Conservation (phyloP, 108 stramenopile species). For the Skeletonema tropicum region DNA sequence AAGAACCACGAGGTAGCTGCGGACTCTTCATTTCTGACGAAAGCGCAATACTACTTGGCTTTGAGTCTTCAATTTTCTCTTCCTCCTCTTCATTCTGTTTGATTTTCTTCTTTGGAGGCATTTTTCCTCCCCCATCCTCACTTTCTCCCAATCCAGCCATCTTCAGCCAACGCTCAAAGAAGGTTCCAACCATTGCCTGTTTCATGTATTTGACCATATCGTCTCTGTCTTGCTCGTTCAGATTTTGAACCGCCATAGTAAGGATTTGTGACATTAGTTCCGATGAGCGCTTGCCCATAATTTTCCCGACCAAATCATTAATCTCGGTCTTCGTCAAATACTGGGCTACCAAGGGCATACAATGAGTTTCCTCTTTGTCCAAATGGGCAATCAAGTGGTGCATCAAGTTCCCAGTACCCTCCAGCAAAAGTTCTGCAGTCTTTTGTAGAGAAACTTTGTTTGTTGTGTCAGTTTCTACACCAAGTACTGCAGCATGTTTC, state of each 20-base stretch:
- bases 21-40: conserved; percentile 3
- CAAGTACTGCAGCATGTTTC: not conserved
- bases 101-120: conserved; percentile 9
- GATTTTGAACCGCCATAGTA: conserved; percentile 92
- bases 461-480: conserved; percentile 7
- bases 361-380: conserved; percentile 89
- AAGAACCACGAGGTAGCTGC: not conserved
- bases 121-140: conserved; percentile 29
- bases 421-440: conserved; percentile 57
- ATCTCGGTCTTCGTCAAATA: conserved; percentile 85
- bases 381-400: conserved; percentile 80
- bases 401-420: conserved; percentile 55
- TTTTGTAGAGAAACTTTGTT: conserved; percentile 33
- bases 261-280: conserved; percentile 89
- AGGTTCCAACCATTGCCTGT: conserved; percentile 89
- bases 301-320: conserved; percentile 85
- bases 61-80: not conserved
- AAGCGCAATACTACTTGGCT: not conserved
- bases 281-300: conserved; percentile 86
- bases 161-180: conserved; percentile 89
- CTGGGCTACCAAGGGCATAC: conserved; percentile 86
- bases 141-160: conserved; percentile 65
- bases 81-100: not conserved
- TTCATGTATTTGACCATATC: conserved; percentile 92
- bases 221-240: conserved; percentile 69